Evolutionary conservation across 345 rosid genomes (phyloP).

Genomic region (Stellera chamaejasme): DNA sequence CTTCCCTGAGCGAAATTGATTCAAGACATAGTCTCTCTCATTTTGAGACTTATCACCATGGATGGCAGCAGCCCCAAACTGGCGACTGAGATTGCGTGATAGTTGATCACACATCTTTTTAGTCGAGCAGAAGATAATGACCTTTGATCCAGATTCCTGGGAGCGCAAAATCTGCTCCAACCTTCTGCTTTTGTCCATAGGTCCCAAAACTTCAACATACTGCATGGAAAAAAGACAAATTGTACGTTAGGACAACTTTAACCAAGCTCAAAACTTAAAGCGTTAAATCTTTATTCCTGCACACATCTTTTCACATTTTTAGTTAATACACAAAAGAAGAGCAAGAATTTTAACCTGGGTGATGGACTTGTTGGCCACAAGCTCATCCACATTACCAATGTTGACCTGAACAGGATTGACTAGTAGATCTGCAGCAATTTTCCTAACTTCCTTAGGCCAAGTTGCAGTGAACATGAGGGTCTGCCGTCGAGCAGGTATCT

Average conservation of each 20-base stretch:
- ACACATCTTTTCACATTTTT: too few relatives aligned
- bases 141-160: conserved; percentile 65
- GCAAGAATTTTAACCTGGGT: conserved; percentile 48
- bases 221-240: conserved; percentile 17
- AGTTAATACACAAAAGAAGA: not conserved
- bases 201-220: conserved; percentile 69
- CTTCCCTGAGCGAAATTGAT: conserved; percentile 54
- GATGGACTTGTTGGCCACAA: conserved; percentile 90
- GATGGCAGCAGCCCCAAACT: conserved; percentile 63
- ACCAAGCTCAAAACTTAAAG: not conserved
- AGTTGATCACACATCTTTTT: conserved; percentile 75
- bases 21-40: conserved; percentile 54
- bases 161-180: conserved; percentile 81
- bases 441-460: conserved; percentile 91
- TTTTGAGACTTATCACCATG: conserved; percentile 70
- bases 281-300: too few relatives aligned
- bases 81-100: conserved; percentile 46
- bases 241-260: not conserved
- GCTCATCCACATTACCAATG: conserved; percentile 89
- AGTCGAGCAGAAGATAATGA: conserved; percentile 58
- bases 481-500: conserved; percentile 81
- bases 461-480: conserved; percentile 95
- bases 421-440: conserved; percentile 85
- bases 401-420: conserved; percentile 89
- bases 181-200: conserved; percentile 75